Evolutionary conservation across 2,329 filamentous ascomycete species (phyloP).

Genomic region (Venturia nashicola): DNA sequence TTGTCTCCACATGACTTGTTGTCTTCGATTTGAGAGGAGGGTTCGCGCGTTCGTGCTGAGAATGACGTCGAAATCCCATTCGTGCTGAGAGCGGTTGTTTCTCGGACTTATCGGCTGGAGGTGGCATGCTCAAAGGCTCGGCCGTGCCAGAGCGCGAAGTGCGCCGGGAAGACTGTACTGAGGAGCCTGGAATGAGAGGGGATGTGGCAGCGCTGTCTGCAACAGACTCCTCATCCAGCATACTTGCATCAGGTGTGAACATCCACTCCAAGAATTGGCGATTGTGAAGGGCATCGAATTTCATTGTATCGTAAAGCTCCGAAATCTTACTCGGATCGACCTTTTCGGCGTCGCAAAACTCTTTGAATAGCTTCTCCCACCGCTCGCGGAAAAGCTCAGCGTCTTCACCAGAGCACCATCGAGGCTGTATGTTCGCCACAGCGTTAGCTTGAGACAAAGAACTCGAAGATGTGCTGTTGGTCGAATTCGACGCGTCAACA

Average conservation of each 20-base stretch:
- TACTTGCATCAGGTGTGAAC: constrained; percentile 72
- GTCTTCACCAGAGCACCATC: constrained; percentile 96
- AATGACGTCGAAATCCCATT: constrained; percentile 41
- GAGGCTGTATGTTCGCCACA: constrained; percentile 54
- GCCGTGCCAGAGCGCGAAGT: not conserved
- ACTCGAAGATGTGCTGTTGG: not conserved
- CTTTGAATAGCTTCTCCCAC: constrained; percentile 95
- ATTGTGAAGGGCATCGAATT: constrained; percentile 96
- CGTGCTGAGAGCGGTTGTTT: constrained; percentile 29
- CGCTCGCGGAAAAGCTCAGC: constrained; percentile 88
- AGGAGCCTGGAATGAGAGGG: not conserved
- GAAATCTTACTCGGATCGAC: constrained; percentile 98
- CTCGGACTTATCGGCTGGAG: constrained; percentile 13
- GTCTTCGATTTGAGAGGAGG: not conserved
- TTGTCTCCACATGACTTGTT: not conserved
- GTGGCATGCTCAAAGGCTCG: not conserved
- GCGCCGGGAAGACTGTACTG: constrained; percentile 1
- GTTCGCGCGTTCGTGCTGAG: constrained; percentile 20
- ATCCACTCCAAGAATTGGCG: constrained; percentile 95
- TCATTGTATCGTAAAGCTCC: constrained; percentile 98
- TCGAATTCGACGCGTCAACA: not conserved
- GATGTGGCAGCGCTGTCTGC: not conserved
- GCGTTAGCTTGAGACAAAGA: constrained; percentile 25
- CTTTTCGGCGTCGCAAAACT: constrained; percentile 95
- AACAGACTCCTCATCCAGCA: constrained; percentile 42